Base-by-base conservation (phyloP, 2,329 filamentous ascomycete genomes). In the Arthroderma uncinatum region DNA sequence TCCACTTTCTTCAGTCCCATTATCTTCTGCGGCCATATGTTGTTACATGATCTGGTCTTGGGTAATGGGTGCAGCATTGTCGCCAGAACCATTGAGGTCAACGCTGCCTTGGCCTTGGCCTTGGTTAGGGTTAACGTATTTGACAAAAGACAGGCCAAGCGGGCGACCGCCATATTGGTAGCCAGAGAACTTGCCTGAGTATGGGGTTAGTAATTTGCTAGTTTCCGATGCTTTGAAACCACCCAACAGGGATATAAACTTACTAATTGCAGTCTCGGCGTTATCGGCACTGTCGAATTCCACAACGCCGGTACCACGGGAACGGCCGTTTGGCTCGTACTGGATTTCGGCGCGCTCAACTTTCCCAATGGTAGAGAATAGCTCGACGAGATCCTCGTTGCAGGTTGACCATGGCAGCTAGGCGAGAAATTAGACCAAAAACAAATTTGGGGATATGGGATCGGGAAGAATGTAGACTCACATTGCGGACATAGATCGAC, bases 261-360 rank as follows among this genome's bases (percentile, higher is more conserved):
- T 74, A 83, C 81, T 74, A 66, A 98, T 97, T 48, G 92, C 86
- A 21, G 90, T 96, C 66, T 95, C 90, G 1, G 93, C 90, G 61
- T 90, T 94, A 7, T 91, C 84, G 14, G 82, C 76, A 56, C 75
- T 82, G 68, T 94, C 89, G 70, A 98, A 97, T 61, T 93, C 85
- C 57, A 98, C 93, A n/a, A 98, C 93, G 69, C 93, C 93, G 59
- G 88, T 93, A 62, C 93, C 93, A 62, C 90, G 87, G 59, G 93
- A 98, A 65, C 93, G 88, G 48, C 93, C 93, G 67, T 94, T 97
- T 2, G 89, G 87, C 72, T 98, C 93, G 68, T 98, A 97, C 74
- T 98, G 93, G 58, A 98, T 97, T 75, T 98, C 93, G n/a, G 93
- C 93, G 66, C 93, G 90, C 67, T 96, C 90, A 59, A 98, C 93